Percentiles rank a stretch among this genome's conserved stretches.
Conservation (phyloP, 2,329 filamentous ascomycete genomes). For the Penicillium sp. region DNA sequence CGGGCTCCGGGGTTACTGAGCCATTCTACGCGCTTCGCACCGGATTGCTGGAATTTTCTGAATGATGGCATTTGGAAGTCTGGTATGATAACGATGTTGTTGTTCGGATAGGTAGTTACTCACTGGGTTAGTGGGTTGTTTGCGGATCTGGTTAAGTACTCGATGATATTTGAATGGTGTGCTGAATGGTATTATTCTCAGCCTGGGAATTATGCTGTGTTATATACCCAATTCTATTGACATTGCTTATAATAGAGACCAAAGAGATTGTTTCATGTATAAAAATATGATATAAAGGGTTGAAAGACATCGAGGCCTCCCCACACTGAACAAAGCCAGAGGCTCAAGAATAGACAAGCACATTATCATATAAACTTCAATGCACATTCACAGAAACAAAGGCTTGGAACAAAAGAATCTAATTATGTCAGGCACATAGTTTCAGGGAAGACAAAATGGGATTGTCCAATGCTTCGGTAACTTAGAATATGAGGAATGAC, state of each 20-base stretch:
- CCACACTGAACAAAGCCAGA: background rate
- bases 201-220: background rate
- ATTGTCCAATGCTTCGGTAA: background rate
- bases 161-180: background rate
- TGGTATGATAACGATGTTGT: background rate
- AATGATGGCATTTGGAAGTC: background rate
- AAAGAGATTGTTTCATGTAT: background rate
- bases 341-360: background rate
- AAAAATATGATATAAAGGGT: background rate
- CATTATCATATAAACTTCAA: background rate
- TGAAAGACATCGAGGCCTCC: background rate
- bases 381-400: background rate
- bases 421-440: background rate
- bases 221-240: background rate
- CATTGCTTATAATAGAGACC: background rate
- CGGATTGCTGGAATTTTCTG: background rate
- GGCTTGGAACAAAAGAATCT: background rate
- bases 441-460: background rate
- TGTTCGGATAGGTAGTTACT: background rate
- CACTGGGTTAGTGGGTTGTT: background rate
- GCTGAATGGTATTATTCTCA: background rate
- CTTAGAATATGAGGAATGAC: background rate
- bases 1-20: background rate
- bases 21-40: background rate
- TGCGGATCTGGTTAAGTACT: background rate